Percentiles rank a stretch among this genome's conserved stretches.
Conservation (phyloP, 352 stramenopile genomes). For the Phytophthora multivora region DNA sequence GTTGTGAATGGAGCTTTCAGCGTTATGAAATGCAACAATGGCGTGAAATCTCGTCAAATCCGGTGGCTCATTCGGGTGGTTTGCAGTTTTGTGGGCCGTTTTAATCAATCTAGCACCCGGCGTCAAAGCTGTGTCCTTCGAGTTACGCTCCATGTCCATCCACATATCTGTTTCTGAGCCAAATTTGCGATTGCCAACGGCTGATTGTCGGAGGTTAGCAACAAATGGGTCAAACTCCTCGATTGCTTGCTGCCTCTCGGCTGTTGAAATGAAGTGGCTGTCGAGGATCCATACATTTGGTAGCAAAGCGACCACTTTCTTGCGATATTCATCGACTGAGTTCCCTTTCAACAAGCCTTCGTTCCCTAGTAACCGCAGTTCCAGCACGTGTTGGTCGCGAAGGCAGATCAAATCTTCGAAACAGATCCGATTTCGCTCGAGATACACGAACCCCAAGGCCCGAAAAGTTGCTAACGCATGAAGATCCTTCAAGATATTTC, state of each 20-base stretch:
- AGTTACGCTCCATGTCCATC: neutral
- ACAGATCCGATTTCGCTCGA: slow-evolving; percentile 52
- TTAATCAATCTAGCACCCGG: slow-evolving; percentile 21
- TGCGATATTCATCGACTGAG: slow-evolving; percentile 35
- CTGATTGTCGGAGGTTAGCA: slow-evolving; percentile 15
- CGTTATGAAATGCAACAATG: slow-evolving; percentile 53
- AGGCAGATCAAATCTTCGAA: slow-evolving; percentile 64
- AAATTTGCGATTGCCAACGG: slow-evolving; percentile 27
- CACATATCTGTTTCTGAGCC: slow-evolving; percentile 45
- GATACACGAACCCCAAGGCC: slow-evolving; percentile 56
- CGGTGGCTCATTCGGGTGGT: slow-evolving; percentile 1
- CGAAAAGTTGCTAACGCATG: slow-evolving; percentile 48
- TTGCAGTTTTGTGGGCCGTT: slow-evolving; percentile 19
- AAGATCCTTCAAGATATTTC: slow-evolving; percentile 51
- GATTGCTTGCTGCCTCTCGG: slow-evolving; percentile 44
- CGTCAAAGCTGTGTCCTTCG: neutral
- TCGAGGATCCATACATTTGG: slow-evolving; percentile 67
- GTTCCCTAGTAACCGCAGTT: slow-evolving; percentile 54
- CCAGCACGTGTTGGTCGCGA: slow-evolving; percentile 60
- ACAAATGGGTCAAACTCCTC: slow-evolving; percentile 50
- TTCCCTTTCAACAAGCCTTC: slow-evolving; percentile 27
- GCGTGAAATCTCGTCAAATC: slow-evolving; percentile 48
- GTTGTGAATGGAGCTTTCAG: slow-evolving; percentile 54
- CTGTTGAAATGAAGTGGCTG: slow-evolving; percentile 54
- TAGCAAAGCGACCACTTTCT: slow-evolving; percentile 53